Percentiles rank a stretch among this genome's conserved stretches.
These are phyloP conservation scores for Pseudodiploospora longispora DNA, from an alignment of 2,329 filamentous ascomycete species.

Conservation along the genomic window DNA sequence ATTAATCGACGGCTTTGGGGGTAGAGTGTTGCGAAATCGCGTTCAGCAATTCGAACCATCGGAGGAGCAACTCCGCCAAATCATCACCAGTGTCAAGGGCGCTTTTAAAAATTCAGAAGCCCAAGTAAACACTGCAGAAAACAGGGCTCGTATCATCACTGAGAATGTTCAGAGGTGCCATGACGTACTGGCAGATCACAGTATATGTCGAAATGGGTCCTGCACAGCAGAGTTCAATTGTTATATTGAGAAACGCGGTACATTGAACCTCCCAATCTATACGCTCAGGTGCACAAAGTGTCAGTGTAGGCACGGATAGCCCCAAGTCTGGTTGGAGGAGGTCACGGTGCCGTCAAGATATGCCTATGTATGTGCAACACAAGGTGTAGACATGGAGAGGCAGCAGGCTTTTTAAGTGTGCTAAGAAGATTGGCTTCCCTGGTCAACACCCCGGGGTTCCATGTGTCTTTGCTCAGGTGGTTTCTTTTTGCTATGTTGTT, in stretches of 20 bases:
- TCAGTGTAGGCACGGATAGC: not conserved
- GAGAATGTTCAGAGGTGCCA: not conserved
- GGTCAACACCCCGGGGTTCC: no score
- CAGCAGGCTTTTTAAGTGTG: no score
- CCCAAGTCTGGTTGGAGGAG: no score
- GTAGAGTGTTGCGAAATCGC: not conserved
- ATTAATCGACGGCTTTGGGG: slow-evolving; percentile 3
- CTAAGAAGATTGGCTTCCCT: no score
- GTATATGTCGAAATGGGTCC: not conserved
- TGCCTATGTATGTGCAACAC: no score
- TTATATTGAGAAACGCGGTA: not conserved
- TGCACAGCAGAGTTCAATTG: not conserved
- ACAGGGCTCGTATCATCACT: not conserved
- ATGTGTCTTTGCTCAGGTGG: no score
- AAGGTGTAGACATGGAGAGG: no score
- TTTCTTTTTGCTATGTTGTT: no score
- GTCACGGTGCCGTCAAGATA: no score
- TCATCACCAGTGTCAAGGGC: not conserved
- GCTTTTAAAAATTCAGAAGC: not conserved
- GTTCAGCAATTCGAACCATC: not conserved
- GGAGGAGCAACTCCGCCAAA: not conserved
- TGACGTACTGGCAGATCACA: not conserved
- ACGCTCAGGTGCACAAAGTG: slow-evolving; percentile 4
- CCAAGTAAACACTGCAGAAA: not conserved
- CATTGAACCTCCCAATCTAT: not conserved